phyloP scores from a whole-genome alignment of 1,284 basidiomycete genomes.

The Naganishia sp. region DNA sequence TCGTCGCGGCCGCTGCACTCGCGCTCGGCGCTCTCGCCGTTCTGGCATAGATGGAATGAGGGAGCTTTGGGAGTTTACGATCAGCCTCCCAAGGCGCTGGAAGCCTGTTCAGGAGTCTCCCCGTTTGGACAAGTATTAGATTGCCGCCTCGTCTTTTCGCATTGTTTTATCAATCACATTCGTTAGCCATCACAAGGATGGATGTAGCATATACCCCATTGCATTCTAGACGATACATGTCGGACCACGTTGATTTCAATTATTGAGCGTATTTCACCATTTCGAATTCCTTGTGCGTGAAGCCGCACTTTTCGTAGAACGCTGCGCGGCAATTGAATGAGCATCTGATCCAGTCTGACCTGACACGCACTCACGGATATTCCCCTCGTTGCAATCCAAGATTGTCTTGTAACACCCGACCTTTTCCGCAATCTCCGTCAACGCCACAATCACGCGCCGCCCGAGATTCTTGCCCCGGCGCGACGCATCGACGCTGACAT shows the following conservation, averaged over 20 bases:
- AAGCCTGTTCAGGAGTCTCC: background rate
- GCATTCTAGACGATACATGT: no score
- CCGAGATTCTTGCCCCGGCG: conserved; percentile 84
- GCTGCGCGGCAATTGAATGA: conserved; percentile 58
- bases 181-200: conserved; percentile 16
- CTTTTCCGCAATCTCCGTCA: conserved; percentile 75
- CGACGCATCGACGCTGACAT: conserved; percentile 86
- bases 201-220: conserved; percentile 24
- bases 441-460: conserved; percentile 77
- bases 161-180: conserved; percentile 14
- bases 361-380: conserved; percentile 72
- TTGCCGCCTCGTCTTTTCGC: background rate
- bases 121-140: conserved; percentile 11
- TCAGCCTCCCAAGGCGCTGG: conserved; percentile 6
- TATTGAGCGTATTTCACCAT: conserved; percentile 61
- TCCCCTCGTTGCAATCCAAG: conserved; percentile 86
- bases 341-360: background rate
- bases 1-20: conserved; percentile 3
- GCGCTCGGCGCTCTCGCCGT: conserved; percentile 22
- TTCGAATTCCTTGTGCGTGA: conserved; percentile 80
- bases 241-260: background rate
- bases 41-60: conserved; percentile 2
- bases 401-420: conserved; percentile 93
- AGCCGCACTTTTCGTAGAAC: conserved; percentile 97
- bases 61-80: conserved; percentile 7